A percentile compares a stretch with the other conserved stretches of the same genome.
Conservation (phyloP, 2,329 filamentous ascomycete species). For the Aureobasidium sp. region DNA sequence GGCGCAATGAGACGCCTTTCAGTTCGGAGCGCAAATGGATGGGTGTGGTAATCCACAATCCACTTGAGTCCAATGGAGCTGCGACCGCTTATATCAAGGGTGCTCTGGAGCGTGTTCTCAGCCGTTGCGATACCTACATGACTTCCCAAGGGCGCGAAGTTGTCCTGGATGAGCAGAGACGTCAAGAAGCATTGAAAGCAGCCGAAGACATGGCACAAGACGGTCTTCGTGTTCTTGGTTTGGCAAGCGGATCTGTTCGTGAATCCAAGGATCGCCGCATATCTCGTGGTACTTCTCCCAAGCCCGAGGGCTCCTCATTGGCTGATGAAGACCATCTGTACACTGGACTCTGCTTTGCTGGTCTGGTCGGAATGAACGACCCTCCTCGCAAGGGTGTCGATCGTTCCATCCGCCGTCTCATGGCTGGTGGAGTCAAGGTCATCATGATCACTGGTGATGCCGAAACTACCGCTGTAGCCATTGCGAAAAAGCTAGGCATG, state of each 20-base stretch:
- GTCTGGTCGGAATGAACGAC: conserved; percentile 94
- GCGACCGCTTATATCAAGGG: conserved; percentile 95
- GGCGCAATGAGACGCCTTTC: conserved; percentile 82
- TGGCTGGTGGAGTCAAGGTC: conserved; percentile 90
- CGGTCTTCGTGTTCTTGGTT: conserved; percentile 82
- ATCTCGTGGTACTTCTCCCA: conserved; percentile 36
- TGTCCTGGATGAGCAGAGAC: conserved; percentile 67
- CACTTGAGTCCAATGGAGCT: conserved; percentile 51
- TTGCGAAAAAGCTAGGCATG: conserved; percentile 94
- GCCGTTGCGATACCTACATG: conserved; percentile 83
- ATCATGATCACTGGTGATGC: conserved; percentile 99
- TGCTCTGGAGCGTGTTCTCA: conserved; percentile 77
- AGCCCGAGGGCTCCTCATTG: conserved; percentile 32
- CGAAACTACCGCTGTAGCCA: conserved; percentile 87
- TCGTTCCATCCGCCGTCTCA: conserved; percentile 76
- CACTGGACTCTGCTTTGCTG: conserved; percentile 77
- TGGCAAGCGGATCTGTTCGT: conserved; percentile 69
- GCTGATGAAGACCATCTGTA: conserved; percentile 62
- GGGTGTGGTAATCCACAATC: conserved; percentile 71
- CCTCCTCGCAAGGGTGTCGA: conserved; percentile 86
- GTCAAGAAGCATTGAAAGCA: conserved; percentile 66
- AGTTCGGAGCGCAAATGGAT: conserved; percentile 99
- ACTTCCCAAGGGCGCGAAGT: conserved; percentile 80
- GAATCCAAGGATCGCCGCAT: conserved; percentile 16
- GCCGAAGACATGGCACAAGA: conserved; percentile 82